Base-by-base conservation (phyloP, 805 yeast species). In the Saccharomycopsis fibuligera region DNA sequence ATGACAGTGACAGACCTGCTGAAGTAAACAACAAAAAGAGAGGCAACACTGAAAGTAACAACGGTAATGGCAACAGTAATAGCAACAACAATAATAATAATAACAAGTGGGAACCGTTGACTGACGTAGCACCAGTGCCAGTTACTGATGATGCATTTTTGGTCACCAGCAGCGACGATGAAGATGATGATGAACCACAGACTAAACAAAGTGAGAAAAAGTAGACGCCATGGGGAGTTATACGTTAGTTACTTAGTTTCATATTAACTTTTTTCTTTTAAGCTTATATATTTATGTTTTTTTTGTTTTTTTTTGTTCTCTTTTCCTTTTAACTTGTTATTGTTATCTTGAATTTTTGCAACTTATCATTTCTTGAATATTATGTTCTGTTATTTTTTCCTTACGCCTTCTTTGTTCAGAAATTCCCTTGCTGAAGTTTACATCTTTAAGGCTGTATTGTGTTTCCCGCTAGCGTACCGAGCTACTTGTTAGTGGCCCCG, bases 151-250 rank as follows among this genome's bases (percentile, higher is more conserved):
- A 48, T 22, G 49, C 53, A 16, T 53, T 55, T 23, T 37, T 55
- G 21, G 53, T 48, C 12, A 50, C 55, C 14, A 51, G 54, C 36
- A 51, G 55, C 41, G 57, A 55, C 31, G 57, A 55, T 12, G 57
- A 55, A 16, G 55, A 53, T 19, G 54, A 53, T 8, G 56, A 53
- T 19, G 52, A 51, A 3, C 46, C 41, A 9, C 22, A 38, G 44
- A 24, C 16, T 21, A 31, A 24, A n/a, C n/a, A 25, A 12, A 22
- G 21, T 21, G 19, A n/a, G 19, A 42, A 12, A 6, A 22, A 21
- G 30, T 9, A 12, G 37, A 22, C 8, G 31, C 12, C 8, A 12
- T 27, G 31, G 12, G 8, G 12, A 27, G 12, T 8, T 8, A 12
- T 12, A 27, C 12, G 12, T 27, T 27, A 27, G 31, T 27, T n/a